These are phyloP conservation scores for Penicillium sp. DNA, from an alignment of 2,329 filamentous ascomycete genomes.

Conservation along the genomic window DNA sequence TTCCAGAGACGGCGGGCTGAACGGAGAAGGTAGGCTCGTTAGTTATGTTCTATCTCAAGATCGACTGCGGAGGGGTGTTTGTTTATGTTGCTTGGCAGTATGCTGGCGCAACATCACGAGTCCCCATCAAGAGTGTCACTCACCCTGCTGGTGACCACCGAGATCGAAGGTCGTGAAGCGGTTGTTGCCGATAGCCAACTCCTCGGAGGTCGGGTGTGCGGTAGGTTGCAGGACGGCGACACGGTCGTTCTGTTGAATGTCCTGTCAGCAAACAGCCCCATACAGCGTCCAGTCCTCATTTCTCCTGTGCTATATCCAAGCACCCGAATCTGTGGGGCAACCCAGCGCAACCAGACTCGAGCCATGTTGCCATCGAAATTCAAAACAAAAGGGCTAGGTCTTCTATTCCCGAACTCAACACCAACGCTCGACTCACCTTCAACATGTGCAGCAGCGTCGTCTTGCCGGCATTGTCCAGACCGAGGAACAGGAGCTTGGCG, in stretches of 20 bases:
- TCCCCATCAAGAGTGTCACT: slow-evolving; percentile 31
- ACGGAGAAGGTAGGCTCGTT: slow-evolving; percentile 1
- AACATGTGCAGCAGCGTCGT: slow-evolving; percentile 90
- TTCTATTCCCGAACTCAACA: neutral
- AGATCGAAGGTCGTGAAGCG: slow-evolving; percentile 92
- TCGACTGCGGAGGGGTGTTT: neutral
- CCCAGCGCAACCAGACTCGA: neutral
- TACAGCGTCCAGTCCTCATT: neutral
- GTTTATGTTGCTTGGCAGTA: neutral
- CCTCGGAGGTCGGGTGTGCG: slow-evolving; percentile 84
- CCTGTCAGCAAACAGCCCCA: slow-evolving; percentile 1
- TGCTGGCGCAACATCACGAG: neutral
- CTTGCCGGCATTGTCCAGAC: slow-evolving; percentile 89
- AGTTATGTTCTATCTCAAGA: neutral
- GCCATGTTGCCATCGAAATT: neutral
- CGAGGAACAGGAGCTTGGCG: slow-evolving; percentile 86
- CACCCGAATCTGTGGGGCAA: neutral
- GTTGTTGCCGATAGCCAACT: slow-evolving; percentile 84
- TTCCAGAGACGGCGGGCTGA: slow-evolving; percentile 86
- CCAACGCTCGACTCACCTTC: slow-evolving; percentile 55
- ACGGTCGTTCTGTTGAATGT: slow-evolving; percentile 63
- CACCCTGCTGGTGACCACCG: slow-evolving; percentile 82
- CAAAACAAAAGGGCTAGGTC: no score
- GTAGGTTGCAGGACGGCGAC: slow-evolving; percentile 85
- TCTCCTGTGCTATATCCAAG: neutral